These are phyloP conservation scores for Torrubiella hemipterigena DNA, from an alignment of 2,329 filamentous ascomycete genomes.

Conservation along the genomic window DNA sequence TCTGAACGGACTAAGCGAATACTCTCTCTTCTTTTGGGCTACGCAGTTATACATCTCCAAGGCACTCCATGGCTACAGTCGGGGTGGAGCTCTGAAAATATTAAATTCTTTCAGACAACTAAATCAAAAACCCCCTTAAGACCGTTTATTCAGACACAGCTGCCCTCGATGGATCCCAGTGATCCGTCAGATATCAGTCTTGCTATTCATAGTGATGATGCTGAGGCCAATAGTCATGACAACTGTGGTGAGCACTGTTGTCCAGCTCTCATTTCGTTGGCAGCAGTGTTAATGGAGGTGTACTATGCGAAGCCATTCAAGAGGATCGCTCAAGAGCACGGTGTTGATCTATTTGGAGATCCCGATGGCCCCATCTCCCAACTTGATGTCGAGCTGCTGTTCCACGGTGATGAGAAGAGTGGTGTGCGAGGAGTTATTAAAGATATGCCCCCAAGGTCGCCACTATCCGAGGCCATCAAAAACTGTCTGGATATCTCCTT, in stretches of 20 bases:
- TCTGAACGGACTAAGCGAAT: conserved; percentile 3
- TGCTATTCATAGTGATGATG: too few species aligned
- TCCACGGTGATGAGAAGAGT: background rate
- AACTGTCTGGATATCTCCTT: conserved; percentile 1
- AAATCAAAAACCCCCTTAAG: conserved; percentile 5
- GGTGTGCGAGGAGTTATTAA: background rate
- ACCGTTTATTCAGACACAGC: conserved; percentile 7
- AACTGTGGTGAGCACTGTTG: conserved; percentile 1
- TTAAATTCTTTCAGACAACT: conserved; percentile 7
- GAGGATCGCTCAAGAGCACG: background rate
- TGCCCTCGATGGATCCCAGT: too few species aligned
- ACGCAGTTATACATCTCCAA: conserved; percentile 6
- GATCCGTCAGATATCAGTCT: too few species aligned
- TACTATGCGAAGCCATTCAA: conserved; percentile 1
- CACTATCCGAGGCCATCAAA: conserved; percentile 1
- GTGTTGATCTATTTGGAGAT: background rate
- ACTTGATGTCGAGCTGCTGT: background rate
- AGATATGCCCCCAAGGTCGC: conserved; percentile 3
- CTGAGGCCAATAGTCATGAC: too few species aligned
- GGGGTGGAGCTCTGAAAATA: conserved; percentile 2
- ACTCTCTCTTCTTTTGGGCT: conserved; percentile 2
- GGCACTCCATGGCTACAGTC: conserved; percentile 8
- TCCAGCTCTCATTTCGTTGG: background rate
- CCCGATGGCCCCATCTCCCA: background rate
- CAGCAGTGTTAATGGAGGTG: conserved; percentile 2